Percentiles rank a stretch among this genome's conserved stretches.
Conservation (phyloP, 768 basidiomycete genomes). For the Scleroderma citrinum region DNA sequence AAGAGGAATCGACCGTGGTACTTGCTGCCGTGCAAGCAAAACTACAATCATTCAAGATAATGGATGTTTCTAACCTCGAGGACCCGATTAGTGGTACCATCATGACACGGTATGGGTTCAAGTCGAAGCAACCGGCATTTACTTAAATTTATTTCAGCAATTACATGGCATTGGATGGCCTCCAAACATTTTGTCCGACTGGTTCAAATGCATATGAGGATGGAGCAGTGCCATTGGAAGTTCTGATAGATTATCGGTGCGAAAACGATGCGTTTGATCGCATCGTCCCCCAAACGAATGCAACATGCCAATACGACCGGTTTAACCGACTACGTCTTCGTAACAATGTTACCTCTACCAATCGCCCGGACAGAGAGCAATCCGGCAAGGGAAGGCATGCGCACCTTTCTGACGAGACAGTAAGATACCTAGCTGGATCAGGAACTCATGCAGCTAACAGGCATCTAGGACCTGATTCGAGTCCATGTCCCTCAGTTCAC, state of each 20-base stretch:
- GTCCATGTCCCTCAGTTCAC: constrained; percentile 83
- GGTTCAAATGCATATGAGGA: constrained; percentile 34
- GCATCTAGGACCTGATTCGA: constrained; percentile 66
- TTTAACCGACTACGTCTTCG: constrained; percentile 88
- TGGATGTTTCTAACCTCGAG: constrained; percentile 71
- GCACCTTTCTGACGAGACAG: constrained; percentile 63
- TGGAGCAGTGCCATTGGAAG: constrained; percentile 80
- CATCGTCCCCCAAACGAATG: constrained; percentile 83
- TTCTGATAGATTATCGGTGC: constrained; percentile 78
- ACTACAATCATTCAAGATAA: constrained; percentile 70
- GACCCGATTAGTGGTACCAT: constrained; percentile 84
- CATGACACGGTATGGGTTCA: constrained; percentile 62
- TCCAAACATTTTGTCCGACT: constrained; percentile 84
- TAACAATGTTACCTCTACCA: constrained; percentile 56
- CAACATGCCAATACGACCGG: constrained; percentile 84
- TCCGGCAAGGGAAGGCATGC: constrained; percentile 20
- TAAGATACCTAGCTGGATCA: constrained; percentile 25
- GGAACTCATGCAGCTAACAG: constrained; percentile 8
- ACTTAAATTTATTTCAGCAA: constrained; percentile 43
- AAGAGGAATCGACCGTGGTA: constrained; percentile 55
- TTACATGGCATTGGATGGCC: constrained; percentile 68
- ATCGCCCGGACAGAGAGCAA: constrained; percentile 35
- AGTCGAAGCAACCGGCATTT: not conserved
- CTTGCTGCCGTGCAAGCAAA: constrained; percentile 76
- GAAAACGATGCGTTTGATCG: constrained; percentile 83